Conservation (phyloP, 1,139 yeast genomes). For the Debaryomycetaceae sp. region DNA sequence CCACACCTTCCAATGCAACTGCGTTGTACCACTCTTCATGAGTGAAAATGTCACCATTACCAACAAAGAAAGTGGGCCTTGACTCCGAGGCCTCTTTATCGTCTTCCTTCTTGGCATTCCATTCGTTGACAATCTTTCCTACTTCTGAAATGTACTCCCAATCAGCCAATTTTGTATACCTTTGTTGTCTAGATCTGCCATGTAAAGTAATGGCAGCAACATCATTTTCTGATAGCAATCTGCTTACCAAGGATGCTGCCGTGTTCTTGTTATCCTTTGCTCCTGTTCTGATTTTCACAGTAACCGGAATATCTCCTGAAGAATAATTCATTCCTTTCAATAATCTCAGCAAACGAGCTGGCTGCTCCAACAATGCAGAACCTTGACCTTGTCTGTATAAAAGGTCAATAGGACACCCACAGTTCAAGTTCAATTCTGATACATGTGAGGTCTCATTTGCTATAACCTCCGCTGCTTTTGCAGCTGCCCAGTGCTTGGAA, state of each 20-base stretch:
- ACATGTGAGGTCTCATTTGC: constrained; percentile 52
- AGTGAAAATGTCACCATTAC: constrained; percentile 91
- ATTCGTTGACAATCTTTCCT: constrained; percentile 62
- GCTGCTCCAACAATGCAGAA: constrained; percentile 87
- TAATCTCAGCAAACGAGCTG: constrained; percentile 73
- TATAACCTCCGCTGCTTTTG: constrained; percentile 83
- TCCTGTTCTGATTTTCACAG: constrained; percentile 91
- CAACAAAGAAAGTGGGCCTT: constrained; percentile 60
- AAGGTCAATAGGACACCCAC: constrained; percentile 97
- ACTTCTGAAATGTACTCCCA: constrained; percentile 86
- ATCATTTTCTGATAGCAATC: constrained; percentile 73
- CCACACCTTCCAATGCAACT: constrained; percentile 68
- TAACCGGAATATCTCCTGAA: constrained; percentile 86
- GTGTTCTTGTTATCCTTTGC: constrained; percentile 79
- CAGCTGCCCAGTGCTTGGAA: constrained; percentile 88
- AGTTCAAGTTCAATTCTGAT: constrained; percentile 82
- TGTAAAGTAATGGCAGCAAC: constrained; percentile 91
- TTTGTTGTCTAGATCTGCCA: constrained; percentile 94
- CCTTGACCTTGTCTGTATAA: constrained; percentile 94
- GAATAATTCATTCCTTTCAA: constrained; percentile 86
- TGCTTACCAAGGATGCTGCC: constrained; percentile 71
- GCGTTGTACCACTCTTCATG: constrained; percentile 87
- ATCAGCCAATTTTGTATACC: constrained; percentile 87
- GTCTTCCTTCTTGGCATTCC: constrained; percentile 51
- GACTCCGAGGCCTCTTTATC: constrained; percentile 51